Evolutionary conservation across 352 stramenopile genomes (phyloP), one percentile per base, ranked within the genome.

Genomic region (Globisporangium parvum): DNA sequence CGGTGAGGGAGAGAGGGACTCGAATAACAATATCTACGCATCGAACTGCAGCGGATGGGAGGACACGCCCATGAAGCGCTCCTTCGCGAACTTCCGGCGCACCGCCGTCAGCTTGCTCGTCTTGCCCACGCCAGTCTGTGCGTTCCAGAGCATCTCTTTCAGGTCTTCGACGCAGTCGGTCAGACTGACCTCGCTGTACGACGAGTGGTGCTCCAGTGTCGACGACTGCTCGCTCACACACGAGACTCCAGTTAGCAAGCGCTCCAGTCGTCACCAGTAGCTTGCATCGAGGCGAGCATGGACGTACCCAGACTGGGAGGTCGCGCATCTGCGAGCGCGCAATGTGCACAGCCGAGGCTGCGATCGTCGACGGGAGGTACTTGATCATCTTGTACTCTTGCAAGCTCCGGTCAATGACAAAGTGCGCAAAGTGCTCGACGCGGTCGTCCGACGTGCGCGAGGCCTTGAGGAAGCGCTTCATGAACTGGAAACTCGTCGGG

Each of bases 331-430:
- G 79, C 26, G 70, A 85, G 28, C 80, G 77, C 10, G 98, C 97
- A 65, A 99, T 93, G 65, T 98, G 97, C 21, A 99, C 95, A 33
- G 97, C 95, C 5, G 96, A 89, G 26, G 97, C 96, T 4, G 97
- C 97, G 52, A 99, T 87, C 48, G 96, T 93, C 39, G 96, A 99
- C 1, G 98, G 98, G 47, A 97, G 65, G 71, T 98, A 98, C 58
- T 98, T 92, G 47, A 99, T 87, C 71, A 99, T 74, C 59, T 96
- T 94, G 83, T 99, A 99, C 74, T 98, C 97, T 77, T 99, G 96
- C 46, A 99, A 77, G 46, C 89, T 98, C 28, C 96, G 91, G 70
- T 99, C 98, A 26, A 99, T 89, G 41, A 99, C 88, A 67, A 97
- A 99, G 71, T 97, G 98, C 18, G 96, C 96, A 47, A 99, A 91